Evolutionary conservation across 164 flowering plant genomes (phyloP).

Genomic region (Vitis amurensis): DNA sequence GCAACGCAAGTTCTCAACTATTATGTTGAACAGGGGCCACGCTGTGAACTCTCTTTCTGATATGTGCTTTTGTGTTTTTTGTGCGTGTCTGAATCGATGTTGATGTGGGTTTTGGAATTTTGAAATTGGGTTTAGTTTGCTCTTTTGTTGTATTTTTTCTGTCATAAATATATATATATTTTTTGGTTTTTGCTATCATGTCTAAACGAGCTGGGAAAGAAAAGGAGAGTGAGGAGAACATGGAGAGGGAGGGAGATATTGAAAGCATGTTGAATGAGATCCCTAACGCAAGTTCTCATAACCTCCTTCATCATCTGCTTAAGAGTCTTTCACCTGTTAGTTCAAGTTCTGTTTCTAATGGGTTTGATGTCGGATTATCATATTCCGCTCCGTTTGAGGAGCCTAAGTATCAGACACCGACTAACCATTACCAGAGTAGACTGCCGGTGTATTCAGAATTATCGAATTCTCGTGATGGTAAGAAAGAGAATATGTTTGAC

Average conservation of each 20-base stretch:
- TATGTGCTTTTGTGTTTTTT: background rate
- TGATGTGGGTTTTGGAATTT: slow-evolving; percentile 24
- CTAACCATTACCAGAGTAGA: slow-evolving; percentile 16
- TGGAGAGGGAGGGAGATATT: slow-evolving; percentile 9
- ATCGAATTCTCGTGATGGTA: slow-evolving; percentile 12
- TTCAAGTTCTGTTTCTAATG: slow-evolving; percentile 37
- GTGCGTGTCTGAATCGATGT: too few species aligned
- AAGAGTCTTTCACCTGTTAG: slow-evolving; percentile 29
- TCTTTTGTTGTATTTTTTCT: background rate
- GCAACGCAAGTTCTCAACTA: background rate
- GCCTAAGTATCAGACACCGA: slow-evolving; percentile 9
- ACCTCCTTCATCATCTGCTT: slow-evolving; percentile 13
- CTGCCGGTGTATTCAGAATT: slow-evolving; percentile 14
- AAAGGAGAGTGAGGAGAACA: background rate
- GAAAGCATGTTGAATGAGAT: slow-evolving; percentile 16
- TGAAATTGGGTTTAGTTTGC: slow-evolving; percentile 5
- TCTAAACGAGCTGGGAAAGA: slow-evolving; percentile 9
- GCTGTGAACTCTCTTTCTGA: background rate
- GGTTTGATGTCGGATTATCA: slow-evolving; percentile 32
- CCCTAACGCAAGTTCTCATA: slow-evolving; percentile 3
- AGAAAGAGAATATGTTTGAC: slow-evolving; percentile 14
- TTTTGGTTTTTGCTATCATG: slow-evolving; percentile 2
- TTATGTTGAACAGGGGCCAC: background rate
- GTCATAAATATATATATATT: too few species aligned
- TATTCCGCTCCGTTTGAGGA: slow-evolving; percentile 21